phyloP scores from a whole-genome alignment of 1,284 basidiomycete genomes.

The Apiotrichum brassicae region DNA sequence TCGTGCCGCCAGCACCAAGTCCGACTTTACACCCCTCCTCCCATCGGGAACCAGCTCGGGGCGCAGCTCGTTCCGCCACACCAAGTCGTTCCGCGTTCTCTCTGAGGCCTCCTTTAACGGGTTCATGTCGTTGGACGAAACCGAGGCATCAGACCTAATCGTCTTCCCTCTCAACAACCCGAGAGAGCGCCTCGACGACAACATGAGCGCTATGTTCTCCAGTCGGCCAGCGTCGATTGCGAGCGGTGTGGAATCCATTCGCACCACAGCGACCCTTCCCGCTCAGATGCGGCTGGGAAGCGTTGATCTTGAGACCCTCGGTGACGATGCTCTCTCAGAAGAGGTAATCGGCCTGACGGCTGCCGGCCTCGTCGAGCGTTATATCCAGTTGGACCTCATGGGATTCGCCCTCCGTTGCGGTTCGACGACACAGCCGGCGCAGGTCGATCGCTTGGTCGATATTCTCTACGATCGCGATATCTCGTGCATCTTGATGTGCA shows the following conservation, averaged over 20 bases:
- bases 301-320: conserved; percentile 2
- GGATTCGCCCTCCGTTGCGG: conserved; percentile 5
- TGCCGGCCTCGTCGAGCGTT: conserved; percentile 2
- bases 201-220: not conserved
- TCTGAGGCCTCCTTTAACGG: not conserved
- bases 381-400: conserved; percentile 1
- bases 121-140: not conserved
- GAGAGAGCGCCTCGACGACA: not conserved
- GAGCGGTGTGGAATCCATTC: not conserved
- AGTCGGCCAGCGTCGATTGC: not conserved
- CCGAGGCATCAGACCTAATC: not conserved
- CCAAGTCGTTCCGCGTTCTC: conserved; percentile 7
- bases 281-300: conserved; percentile 8
- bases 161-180: conserved; percentile 1
- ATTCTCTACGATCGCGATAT: conserved; percentile 1
- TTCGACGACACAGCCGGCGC: not conserved
- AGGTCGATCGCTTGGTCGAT: conserved; percentile 3
- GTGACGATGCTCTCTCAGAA: not conserved
- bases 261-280: not conserved
- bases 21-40: not conserved
- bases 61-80: not conserved
- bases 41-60: not conserved
- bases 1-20: too few species aligned
- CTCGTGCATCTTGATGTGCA: conserved; percentile 1
- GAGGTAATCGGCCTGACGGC: conserved; percentile 1